Percentiles rank a stretch among this genome's conserved stretches.
phyloP scores from a whole-genome alignment of 345 rosid species.

The Salix dunnii region DNA sequence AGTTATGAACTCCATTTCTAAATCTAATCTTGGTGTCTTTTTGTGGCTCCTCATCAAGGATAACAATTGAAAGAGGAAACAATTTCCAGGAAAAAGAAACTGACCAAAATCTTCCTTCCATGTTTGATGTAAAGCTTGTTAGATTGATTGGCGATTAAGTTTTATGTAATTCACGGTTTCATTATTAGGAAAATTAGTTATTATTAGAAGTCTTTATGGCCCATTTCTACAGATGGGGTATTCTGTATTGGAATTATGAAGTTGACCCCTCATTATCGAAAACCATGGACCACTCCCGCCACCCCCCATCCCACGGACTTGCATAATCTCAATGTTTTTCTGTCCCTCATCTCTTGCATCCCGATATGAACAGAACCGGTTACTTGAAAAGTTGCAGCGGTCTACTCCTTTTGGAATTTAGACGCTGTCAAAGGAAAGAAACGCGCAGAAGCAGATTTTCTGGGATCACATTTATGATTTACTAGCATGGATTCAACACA shows the following conservation, averaged over 20 bases:
- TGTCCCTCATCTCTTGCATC: not conserved
- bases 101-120: constrained; percentile 14
- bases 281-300: not conserved
- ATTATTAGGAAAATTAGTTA: constrained; percentile 28
- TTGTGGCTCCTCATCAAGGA: constrained; percentile 16
- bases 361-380: not conserved
- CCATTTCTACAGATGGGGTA: constrained; percentile 19
- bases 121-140: constrained; percentile 34
- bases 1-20: not conserved
- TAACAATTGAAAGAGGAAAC: constrained; percentile 22
- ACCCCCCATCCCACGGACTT: not conserved
- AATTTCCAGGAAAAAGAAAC: constrained; percentile 12
- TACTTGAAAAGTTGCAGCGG: not conserved
- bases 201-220: constrained; percentile 10
- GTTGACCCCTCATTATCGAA: constrained; percentile 1
- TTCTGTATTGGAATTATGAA: constrained; percentile 18
- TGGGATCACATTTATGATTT: not conserved
- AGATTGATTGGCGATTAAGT: constrained; percentile 15
- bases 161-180: constrained; percentile 29
- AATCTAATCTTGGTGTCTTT: constrained; percentile 13
- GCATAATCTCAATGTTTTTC: not conserved
- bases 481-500: not conserved
- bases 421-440: no score
- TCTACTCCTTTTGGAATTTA: not conserved
- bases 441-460: not conserved